These are phyloP conservation scores for Calonectria pteridis DNA, from an alignment of 2,329 filamentous ascomycete species.

Conservation along the genomic window DNA sequence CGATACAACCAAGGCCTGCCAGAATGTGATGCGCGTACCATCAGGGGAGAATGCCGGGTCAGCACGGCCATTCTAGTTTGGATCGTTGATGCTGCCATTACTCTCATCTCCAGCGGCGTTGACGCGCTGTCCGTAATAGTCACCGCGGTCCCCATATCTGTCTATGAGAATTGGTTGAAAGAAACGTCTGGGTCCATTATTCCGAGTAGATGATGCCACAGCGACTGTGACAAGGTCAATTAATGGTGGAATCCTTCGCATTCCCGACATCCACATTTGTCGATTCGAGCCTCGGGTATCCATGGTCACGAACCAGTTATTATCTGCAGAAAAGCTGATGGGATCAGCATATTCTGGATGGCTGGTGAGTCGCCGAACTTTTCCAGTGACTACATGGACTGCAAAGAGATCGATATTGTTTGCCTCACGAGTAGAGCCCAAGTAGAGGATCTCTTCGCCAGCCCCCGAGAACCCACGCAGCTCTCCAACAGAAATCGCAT, in stretches of 20 bases:
- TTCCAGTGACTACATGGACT: conserved; percentile 54
- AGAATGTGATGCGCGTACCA: conserved; percentile 57
- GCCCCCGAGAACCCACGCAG: conserved; percentile 58
- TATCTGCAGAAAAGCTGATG: conserved; percentile 56
- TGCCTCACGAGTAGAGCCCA: conserved; percentile 55
- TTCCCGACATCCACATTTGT: conserved; percentile 55
- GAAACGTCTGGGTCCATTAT: conserved; percentile 60
- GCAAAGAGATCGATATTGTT: conserved; percentile 61
- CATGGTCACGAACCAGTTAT: conserved; percentile 57
- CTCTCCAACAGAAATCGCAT: conserved; percentile 51
- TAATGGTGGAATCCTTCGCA: conserved; percentile 58
- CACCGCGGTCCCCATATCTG: conserved; percentile 56
- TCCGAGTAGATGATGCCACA: conserved; percentile 55
- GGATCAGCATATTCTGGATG: conserved; percentile 60
- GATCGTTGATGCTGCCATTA: conserved; percentile 55
- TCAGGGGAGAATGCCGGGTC: conserved; percentile 58
- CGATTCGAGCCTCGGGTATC: conserved; percentile 58
- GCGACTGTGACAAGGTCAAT: conserved; percentile 51
- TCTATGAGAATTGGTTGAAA: conserved; percentile 61
- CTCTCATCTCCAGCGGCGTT: conserved; percentile 53
- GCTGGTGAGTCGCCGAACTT: conserved; percentile 55
- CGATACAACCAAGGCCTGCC: conserved; percentile 51
- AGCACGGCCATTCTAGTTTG: conserved; percentile 61
- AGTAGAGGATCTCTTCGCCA: conserved; percentile 56
- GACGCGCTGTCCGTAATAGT: conserved; percentile 58